Conservation (phyloP, 805 yeast species). For the Teunomyces barrocoloradensis region DNA sequence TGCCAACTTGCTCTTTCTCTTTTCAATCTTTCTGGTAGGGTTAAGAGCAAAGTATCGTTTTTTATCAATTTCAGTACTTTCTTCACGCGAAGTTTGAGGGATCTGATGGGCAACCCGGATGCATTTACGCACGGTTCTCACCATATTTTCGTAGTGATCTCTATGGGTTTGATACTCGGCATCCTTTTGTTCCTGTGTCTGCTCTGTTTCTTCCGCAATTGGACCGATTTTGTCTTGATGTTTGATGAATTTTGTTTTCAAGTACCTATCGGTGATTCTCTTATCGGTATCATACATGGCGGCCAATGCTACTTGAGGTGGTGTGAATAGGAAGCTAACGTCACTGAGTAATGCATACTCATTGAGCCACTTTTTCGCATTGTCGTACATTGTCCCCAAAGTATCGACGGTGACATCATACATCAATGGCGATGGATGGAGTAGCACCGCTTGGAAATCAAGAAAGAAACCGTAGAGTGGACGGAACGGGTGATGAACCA, state of each 20-base stretch:
- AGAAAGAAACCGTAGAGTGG: conserved; percentile 94
- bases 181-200: conserved; percentile 10
- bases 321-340: conserved; percentile 74
- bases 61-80: conserved; percentile 59
- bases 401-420: conserved; percentile 49
- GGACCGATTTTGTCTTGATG: conserved; percentile 6
- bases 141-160: conserved; percentile 42
- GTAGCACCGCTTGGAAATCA: conserved; percentile 67
- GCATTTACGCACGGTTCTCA: conserved; percentile 50
- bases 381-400: conserved; percentile 68
- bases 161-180: conserved; percentile 11
- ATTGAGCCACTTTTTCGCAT: conserved; percentile 61
- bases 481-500: conserved; percentile 84
- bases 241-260: conserved; percentile 54
- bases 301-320: conserved; percentile 94
- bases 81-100: conserved; percentile 53
- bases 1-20: conserved; percentile 30
- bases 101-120: conserved; percentile 42
- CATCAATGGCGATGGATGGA: conserved; percentile 42
- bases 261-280: conserved; percentile 61
- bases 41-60: conserved; percentile 62
- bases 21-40: conserved; percentile 53
- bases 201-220: conserved; percentile 8
- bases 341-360: conserved; percentile 71
- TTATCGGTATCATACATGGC: conserved; percentile 69